Evolutionary conservation across 2,329 filamentous ascomycete genomes (phyloP), one percentile per base, ranked within the genome.

Genomic region (Parastagonospora avenae): DNA sequence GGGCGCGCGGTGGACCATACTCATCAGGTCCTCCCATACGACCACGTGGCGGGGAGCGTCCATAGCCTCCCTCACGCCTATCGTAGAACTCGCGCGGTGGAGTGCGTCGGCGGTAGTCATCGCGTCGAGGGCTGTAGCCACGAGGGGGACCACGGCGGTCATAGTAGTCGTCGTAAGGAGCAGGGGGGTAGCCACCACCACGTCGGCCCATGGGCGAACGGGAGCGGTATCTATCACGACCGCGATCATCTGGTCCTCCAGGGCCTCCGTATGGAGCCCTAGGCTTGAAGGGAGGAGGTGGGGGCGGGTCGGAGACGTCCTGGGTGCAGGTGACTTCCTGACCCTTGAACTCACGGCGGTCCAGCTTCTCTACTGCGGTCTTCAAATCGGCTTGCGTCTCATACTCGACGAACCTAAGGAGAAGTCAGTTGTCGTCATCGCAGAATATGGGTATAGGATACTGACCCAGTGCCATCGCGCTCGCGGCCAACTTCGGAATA

Each of bases 401-500:
- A 70, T 97, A 99, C 74, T 99, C 94, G 72, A 99, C 93, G 74
- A 97, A 97, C 69, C 93, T 97, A 46, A 7, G n/a, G 4, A 71
- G 50, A 61, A 31, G 46, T 64, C 46, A 64, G 61, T 48, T 33
- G 46, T 30, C 29, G 16, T 5, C 15, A 9, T 12, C 2, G 9
- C 19, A 24, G 19, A 4, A 10, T 27, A 8, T 15, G 36, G 9
- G 35, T 19, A 15, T 48, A 37, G 35, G 53, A 41, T 54, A 81
- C 89, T 77, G 77, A 96, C 92, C 93, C 93, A 85, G 90, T 91
- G 62, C 92, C 91, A 74, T 95, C 91, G 62, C 89, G 89, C 73
- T 96, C 92, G 69, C 93, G 92, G 67, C 88, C 89, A 54, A 95
- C 95, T 79, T 99, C 94, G 61, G 92, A 97, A 76, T 96, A 99